Conservation (phyloP, 371 early-diverging fungal genomes). For the Rhizomucor miehei region DNA sequence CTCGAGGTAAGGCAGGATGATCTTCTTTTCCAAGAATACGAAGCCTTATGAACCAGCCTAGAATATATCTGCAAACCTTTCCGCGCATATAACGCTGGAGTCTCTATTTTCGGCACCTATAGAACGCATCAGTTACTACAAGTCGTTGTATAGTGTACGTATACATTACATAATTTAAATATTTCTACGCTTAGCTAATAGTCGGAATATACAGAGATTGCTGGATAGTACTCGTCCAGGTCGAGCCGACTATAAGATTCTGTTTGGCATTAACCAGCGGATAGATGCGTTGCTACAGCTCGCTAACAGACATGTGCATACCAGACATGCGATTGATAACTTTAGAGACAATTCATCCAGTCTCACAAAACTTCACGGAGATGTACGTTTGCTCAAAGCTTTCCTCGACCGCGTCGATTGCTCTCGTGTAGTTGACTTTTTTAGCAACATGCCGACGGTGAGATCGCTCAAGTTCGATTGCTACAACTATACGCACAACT, state of each 20-base stretch:
- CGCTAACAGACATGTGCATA: conserved; percentile 4
- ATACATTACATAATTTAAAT: background rate
- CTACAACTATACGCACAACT: background rate
- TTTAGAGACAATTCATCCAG: too few species aligned
- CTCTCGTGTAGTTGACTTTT: conserved; percentile 25
- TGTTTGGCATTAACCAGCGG: conserved; percentile 31
- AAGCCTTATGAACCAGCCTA: conserved; percentile 3
- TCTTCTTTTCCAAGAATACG: background rate
- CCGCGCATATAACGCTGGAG: conserved; percentile 36
- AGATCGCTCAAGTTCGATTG: background rate
- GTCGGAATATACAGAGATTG: conserved; percentile 20
- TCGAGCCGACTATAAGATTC: conserved; percentile 33
- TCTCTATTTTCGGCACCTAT: conserved; percentile 45
- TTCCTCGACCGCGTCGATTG: conserved; percentile 17
- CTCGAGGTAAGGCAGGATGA: conserved; percentile 16
- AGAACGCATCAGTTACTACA: conserved; percentile 47
- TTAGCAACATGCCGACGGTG: conserved; percentile 26
- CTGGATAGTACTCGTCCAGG: conserved; percentile 39
- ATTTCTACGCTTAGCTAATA: background rate
- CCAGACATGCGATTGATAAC: conserved; percentile 2
- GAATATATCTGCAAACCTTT: conserved; percentile 24
- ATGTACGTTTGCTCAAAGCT: too few species aligned
- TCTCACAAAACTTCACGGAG: too few species aligned
- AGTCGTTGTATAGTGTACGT: conserved; percentile 43
- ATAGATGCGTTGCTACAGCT: conserved; percentile 35